Base-by-base conservation (phyloP, 352 stramenopile species). In the Globisporangium lucens region DNA sequence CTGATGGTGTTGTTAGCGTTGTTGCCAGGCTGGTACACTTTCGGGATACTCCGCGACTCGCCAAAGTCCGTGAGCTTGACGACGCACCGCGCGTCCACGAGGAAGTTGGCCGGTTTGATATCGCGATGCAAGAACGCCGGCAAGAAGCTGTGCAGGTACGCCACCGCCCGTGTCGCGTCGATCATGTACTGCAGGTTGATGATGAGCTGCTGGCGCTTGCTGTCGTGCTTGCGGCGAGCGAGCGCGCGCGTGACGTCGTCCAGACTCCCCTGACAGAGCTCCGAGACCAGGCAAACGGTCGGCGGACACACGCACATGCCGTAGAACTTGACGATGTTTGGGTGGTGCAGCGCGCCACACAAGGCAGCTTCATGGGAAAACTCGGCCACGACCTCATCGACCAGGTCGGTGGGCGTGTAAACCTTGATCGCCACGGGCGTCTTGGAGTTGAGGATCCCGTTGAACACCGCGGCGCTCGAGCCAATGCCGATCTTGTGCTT, bases 271-370 rank as follows among this genome's bases (percentile, higher is more conserved):
- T 67, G 72, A 47, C 79, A 94, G 24, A 85, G 63, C 69, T 89
- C 77, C 20, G 72, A 92, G 8, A 94, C 80, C 1, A 94, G 58
- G 41, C 82, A 91, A 36, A 94, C 87, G 12, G 84, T 91, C 1
- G 86, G 83, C 13, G 85, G 85, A 22, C 74, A 89, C 15, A 95
- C 80, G 57, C 87, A 95, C 80, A 95, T 89, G 27, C 85, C 87
- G 55, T 91, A 89, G 69, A 95, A 95, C 63, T 78, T 83, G 65
- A 92, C 80, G 52, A 95, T 86, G 67, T 95, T 95, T 1, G 87
- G 83, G 59, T 94, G 86, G 41, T 87, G 71, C 4, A 94, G 72
- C 17, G 83, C 76, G 7, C 82, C 79, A 65, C 83, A 95, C 8
- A 95, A 67, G 2, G 84, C 87, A 9, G 85, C 87, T 64, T 93